Evolutionary conservation across 768 basidiomycete genomes (phyloP).

Genomic region (Inosperma sp.): DNA sequence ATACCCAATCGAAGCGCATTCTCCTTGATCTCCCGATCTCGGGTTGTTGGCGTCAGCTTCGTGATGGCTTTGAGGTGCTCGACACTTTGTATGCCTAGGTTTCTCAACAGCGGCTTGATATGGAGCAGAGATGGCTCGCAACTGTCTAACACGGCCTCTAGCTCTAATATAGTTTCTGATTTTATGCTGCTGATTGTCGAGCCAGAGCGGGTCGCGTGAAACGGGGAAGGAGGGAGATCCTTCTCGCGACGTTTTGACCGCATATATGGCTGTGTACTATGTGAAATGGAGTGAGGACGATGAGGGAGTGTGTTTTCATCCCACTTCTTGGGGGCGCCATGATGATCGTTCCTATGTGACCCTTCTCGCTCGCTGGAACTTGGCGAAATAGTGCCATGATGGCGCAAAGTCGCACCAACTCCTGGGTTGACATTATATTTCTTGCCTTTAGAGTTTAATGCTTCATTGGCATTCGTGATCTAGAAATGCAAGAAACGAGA

Average conservation of each 20-base stretch:
- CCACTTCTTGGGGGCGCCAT: not conserved
- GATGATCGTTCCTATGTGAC: slow-evolving; percentile 6
- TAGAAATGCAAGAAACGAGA: not conserved
- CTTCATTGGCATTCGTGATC: slow-evolving; percentile 1
- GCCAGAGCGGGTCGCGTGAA: slow-evolving; percentile 36
- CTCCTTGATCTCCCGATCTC: slow-evolving; percentile 66
- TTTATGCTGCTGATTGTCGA: slow-evolving; percentile 43
- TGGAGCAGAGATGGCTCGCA: slow-evolving; percentile 66
- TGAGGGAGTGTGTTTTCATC: not conserved
- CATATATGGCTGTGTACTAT: slow-evolving; percentile 15
- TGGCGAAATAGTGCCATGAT: slow-evolving; percentile 20
- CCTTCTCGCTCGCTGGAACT: slow-evolving; percentile 21
- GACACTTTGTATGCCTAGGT: slow-evolving; percentile 53
- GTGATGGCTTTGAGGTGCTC: slow-evolving; percentile 63
- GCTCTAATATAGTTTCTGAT: slow-evolving; percentile 32
- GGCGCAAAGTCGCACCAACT: not conserved
- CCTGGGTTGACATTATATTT: not conserved
- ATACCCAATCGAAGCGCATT: slow-evolving; percentile 64
- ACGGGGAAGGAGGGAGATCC: slow-evolving; percentile 29
- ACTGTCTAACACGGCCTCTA: slow-evolving; percentile 53
- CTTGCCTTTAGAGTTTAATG: slow-evolving; percentile 5
- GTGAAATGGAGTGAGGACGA: slow-evolving; percentile 4
- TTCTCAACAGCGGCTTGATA: slow-evolving; percentile 51
- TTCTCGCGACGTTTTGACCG: slow-evolving; percentile 25
- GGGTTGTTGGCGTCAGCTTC: slow-evolving; percentile 56